Base-by-base conservation (phyloP, 2,329 filamentous ascomycete species). In the Ophiobolus disseminans region DNA sequence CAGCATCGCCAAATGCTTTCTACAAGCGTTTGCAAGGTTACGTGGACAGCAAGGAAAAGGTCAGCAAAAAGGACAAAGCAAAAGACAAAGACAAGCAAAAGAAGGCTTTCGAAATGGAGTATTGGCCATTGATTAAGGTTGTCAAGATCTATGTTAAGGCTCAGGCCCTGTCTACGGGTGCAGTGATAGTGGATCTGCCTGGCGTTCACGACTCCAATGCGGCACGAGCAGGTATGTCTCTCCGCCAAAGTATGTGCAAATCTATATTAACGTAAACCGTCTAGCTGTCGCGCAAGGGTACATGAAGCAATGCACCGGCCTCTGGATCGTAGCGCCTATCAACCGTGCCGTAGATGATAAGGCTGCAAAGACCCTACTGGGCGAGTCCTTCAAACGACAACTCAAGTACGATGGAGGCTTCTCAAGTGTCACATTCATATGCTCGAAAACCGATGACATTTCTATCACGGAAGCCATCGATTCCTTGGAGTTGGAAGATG, bases 291-390 rank as follows among this genome's bases (percentile, higher is more conserved):
- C 84, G 1, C 75, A 78, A 34, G 75, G 75, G 0, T 87, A 87
- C 55, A 79, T 86, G 69, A 81, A 86, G 60, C 75, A 81, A 51
- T 87, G 84, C 53, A 80, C 79, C 2, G 77, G 80, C 2, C 63
- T 86, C 0, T 87, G 82, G 82, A 81, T 86, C 40, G 80, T 86
- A n/a, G 82, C 83, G 1, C 82, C 82, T 0, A 86, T 87, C 47
- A 82, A 75, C 28, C 73, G 84, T 10, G 82, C 82, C 1, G 82
- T 87, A 1, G 81, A 86, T 51, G 81, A 85, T 55, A 83, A 84
- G 59, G 77, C 80, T 2, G 82, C 83, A 0, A 81, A 82, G 47
- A 77, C 74, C 0, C 69, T 87, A 1, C 70, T 86, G 6, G 82
- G 82, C 0, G 75, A 82, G 14, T 76, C 77, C 0, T 85, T 85